These are phyloP conservation scores for Ruellia speciosa DNA, from an alignment of 305 asterid genomes.

Conservation along the genomic window DNA sequence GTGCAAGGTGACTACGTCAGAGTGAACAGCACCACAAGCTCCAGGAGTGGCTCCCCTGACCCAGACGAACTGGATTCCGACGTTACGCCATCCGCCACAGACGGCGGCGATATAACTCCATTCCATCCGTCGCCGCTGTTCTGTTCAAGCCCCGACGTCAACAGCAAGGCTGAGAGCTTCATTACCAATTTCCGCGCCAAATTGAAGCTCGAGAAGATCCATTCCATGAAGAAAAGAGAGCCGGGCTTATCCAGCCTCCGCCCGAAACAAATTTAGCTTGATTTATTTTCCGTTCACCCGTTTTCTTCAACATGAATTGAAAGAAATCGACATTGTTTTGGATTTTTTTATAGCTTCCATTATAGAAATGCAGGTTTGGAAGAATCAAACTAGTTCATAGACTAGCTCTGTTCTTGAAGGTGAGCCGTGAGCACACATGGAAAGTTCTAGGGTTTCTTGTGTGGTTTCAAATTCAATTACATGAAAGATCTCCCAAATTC, in stretches of 20 bases:
- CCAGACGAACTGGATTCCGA: slow-evolving; percentile 56
- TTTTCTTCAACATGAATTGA: neutral
- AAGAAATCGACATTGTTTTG: neutral
- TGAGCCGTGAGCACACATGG: neutral
- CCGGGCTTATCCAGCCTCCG: slow-evolving; percentile 34
- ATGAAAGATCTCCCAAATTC: neutral
- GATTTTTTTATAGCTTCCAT: neutral
- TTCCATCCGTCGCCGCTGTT: slow-evolving; percentile 48
- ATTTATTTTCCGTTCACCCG: neutral
- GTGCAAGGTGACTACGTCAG: slow-evolving; percentile 74
- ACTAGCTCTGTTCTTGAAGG: neutral
- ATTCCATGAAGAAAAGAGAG: slow-evolving; percentile 38
- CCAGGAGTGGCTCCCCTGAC: slow-evolving; percentile 69
- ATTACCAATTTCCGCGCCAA: slow-evolving; percentile 54
- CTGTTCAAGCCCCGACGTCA: slow-evolving; percentile 77
- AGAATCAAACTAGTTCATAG: no score
- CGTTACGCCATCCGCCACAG: slow-evolving; percentile 40
- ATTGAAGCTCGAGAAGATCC: slow-evolving; percentile 45
- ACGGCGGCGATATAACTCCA: slow-evolving; percentile 24
- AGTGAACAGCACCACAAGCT: slow-evolving; percentile 51
- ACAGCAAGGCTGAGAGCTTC: slow-evolving; percentile 72
- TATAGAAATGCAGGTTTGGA: neutral
- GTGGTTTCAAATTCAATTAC: neutral
- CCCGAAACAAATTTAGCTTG: slow-evolving; percentile 22
- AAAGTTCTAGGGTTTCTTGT: neutral